Base-by-base conservation (phyloP, 2,329 filamentous ascomycete species). In the Phoma sp. region DNA sequence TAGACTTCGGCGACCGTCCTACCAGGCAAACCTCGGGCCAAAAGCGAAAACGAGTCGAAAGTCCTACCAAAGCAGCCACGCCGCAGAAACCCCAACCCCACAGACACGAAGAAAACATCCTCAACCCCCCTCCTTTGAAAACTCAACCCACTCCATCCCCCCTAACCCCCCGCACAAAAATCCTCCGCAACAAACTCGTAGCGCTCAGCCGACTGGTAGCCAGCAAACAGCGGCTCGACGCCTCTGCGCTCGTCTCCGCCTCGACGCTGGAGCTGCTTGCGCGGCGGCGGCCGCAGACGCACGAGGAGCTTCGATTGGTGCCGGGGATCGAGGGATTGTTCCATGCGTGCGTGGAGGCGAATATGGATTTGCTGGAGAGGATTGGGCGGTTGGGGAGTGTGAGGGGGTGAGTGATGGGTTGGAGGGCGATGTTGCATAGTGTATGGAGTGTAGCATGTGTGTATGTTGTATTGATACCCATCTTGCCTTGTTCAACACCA, bases 181-280 rank as follows among this genome's bases (percentile, higher is more conserved):
- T 71, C 24, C 59, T 67, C 22, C 60, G 60, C 21, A 73, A 64
- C 50, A 73, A 72, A 36, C 62, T 74, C 0, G n/a, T 55, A 2
- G 71, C 69, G 0, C 65, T 74, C n/a, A 73, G 71, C 47, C 70
- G 44, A 21, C 60, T 62, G 0, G 63, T 74, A 0, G 58, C 63
- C 4, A 41, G 50, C 1, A 70, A 62, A 46, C 37, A 68, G 1
- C 27, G 49, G 15, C 38, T 43, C 17, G 5, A 32, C 1, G 27
- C 51, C 17, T 57, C 54, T 1, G 40, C 19, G 0, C 60, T 74
- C 6, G 61, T 72, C 0, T 63, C 68, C 1, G 55, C 59, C 3
- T 31, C 29, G 9, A 69, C 65, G 2, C 47, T 74, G 3, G 62
- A 70, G 13, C 27, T 53, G 15, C 65, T 75, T 38, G 57, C 68